A percentile compares a stretch with the other conserved stretches of the same genome.
phyloP scores from a whole-genome alignment of 371 early-diverging fungal species.

The Zopfochytrium polystomum region DNA sequence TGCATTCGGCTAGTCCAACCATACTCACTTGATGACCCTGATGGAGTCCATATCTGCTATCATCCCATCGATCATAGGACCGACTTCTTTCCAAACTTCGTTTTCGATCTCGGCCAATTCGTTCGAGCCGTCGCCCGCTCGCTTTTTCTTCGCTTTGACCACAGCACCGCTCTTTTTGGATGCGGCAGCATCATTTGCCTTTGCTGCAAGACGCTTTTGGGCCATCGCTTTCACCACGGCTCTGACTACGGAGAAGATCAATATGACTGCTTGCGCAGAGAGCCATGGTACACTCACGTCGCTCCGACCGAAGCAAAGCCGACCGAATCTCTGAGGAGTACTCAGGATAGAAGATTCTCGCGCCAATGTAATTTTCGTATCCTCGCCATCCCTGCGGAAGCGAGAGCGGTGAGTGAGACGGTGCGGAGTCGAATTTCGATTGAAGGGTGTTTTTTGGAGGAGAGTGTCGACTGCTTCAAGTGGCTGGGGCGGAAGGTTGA shows the following conservation, averaged over 20 bases:
- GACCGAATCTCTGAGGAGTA: constrained; percentile 62
- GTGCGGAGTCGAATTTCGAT: too few species aligned
- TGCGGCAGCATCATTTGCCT: constrained; percentile 24
- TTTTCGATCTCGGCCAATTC: constrained; percentile 53
- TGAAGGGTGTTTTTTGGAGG: too few species aligned
- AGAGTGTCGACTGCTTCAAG: too few species aligned
- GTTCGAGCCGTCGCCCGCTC: constrained; percentile 54
- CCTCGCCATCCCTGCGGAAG: constrained; percentile 73
- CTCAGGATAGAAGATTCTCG: constrained; percentile 66
- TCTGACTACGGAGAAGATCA: constrained; percentile 7
- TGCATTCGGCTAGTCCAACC: background rate
- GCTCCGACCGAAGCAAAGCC: constrained; percentile 22
- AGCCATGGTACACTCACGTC: constrained; percentile 15
- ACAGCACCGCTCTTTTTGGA: constrained; percentile 72
- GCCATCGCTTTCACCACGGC: constrained; percentile 4
- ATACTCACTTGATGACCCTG: constrained; percentile 56
- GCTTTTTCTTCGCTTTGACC: constrained; percentile 57
- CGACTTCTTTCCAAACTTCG: constrained; percentile 25
- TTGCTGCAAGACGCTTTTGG: background rate
- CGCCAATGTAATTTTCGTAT: constrained; percentile 74
- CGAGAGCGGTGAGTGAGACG: too few species aligned
- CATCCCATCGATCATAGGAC: constrained; percentile 62
- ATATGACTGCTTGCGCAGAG: too few species aligned
- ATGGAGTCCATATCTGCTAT: constrained; percentile 66
- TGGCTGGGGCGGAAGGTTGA: too few species aligned